Base-by-base conservation (phyloP, 768 basidiomycete genomes). In the Mycena maculata region DNA sequence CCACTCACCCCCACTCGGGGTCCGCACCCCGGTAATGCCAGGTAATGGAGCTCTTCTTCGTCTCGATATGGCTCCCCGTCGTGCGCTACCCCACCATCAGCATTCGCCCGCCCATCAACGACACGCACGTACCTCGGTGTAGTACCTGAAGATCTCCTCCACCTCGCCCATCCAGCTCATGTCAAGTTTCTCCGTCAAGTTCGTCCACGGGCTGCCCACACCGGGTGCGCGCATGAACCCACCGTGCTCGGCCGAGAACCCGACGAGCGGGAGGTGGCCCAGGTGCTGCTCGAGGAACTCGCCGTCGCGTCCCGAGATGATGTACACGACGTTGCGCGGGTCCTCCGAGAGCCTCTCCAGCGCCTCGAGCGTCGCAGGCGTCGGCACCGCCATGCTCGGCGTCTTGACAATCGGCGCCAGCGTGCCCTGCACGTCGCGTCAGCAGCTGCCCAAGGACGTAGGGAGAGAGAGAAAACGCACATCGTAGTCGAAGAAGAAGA, bases 101-200 rank as follows among this genome's bases (percentile, higher is more conserved):
- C 54, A 52, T 22, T 15, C 47, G 47, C 60, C 52, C 42, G 44
- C 28, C 41, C 25, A 44, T 25, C n/a, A 20, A 10, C 27, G 58
- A 20, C 31, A 55, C 47, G 9, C 13, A 77, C 87, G 48, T 67
- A 90, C 90, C 87, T 97, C 96, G 20, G 95, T 97, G 80, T 97
- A 97, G 80, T 97, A 99, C 79, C 87, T 88, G 81, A 99, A 99
- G 54, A 99, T 91, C 81, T 98, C 95, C 73, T 91, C 88, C 31
- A 98, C 97, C 81, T 99, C 97, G 57, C 80, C 83, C 93, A 97
- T 95, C 97, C 97, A 99, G 70, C 88, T 88, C 97, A 99, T 99
- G 81, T 99, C 96, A 75, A 99, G 77, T 67, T 85, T 86, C 78
- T 90, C 88, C n/a, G 96, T 98, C 76, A 98, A 92, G 75, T 95